phyloP scores from a whole-genome alignment of 805 yeast species.

The Ogataea parapolymorpha region DNA sequence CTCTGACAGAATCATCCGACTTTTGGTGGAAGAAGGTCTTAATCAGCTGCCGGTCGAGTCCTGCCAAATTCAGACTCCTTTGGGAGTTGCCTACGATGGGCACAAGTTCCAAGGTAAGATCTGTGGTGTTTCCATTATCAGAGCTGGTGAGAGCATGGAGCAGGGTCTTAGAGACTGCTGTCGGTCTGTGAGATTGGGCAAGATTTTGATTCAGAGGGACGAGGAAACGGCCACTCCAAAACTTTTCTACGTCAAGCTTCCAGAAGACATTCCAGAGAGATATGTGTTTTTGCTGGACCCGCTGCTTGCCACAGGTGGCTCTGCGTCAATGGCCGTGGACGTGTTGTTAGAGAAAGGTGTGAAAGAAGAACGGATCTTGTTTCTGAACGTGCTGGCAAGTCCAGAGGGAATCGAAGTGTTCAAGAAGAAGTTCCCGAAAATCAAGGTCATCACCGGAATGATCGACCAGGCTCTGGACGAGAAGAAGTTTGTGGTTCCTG shows the following conservation, averaged over 20 bases:
- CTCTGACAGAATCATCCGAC: conserved; percentile 89
- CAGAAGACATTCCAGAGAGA: conserved; percentile 84
- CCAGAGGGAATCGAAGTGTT: conserved; percentile 90
- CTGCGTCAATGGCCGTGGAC: conserved; percentile 95
- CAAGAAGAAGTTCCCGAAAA: conserved; percentile 73
- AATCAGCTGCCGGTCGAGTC: conserved; percentile 89
- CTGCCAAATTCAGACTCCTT: conserved; percentile 66
- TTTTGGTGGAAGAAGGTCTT: conserved; percentile 92
- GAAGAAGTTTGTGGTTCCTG: conserved; percentile 83
- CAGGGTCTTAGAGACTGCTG: conserved; percentile 97
- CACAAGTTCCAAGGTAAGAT: conserved; percentile 84
- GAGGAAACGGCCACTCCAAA: conserved; percentile 96
- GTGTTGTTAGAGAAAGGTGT: conserved; percentile 87
- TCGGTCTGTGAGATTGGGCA: conserved; percentile 93
- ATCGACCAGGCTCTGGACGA: conserved; percentile 86
- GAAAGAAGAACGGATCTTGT: conserved; percentile 78
- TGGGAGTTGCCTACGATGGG: conserved; percentile 70
- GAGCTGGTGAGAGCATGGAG: conserved; percentile 99
- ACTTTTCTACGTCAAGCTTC: conserved; percentile 88
- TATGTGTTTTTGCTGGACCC: conserved; percentile 93
- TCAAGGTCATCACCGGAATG: conserved; percentile 91
- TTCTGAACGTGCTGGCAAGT: conserved; percentile 86
- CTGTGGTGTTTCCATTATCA: conserved; percentile 95
- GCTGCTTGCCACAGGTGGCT: conserved; percentile 98
- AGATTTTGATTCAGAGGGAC: conserved; percentile 94